Evolutionary conservation across 2,329 filamentous ascomycete genomes (phyloP).

Genomic region (Tolypocladium inflatum): DNA sequence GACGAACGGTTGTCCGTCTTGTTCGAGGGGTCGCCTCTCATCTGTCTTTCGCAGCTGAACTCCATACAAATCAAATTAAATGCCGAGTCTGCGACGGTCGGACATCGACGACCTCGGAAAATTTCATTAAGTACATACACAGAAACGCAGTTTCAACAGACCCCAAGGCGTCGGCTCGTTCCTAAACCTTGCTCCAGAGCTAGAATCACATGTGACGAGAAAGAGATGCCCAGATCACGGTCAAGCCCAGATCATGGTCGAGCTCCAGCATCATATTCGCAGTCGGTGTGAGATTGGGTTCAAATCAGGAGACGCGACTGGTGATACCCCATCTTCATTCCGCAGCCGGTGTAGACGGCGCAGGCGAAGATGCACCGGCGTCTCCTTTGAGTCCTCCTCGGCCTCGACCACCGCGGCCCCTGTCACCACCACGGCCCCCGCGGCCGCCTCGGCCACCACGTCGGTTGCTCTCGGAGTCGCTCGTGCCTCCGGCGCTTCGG

Average conservation of each 20-base stretch:
- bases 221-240: not conserved
- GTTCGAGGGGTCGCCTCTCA: not conserved
- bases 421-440: constrained; percentile 48
- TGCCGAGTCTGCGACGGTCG: constrained; percentile 17
- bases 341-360: constrained; percentile 39
- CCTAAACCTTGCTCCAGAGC: constrained; percentile 10
- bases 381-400: constrained; percentile 51
- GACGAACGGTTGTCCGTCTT: not conserved
- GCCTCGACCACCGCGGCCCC: constrained; percentile 47
- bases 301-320: not conserved
- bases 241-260: not conserved
- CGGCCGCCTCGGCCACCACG: constrained; percentile 47
- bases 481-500: constrained; percentile 72
- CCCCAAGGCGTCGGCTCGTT: constrained; percentile 5
- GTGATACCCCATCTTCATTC: constrained; percentile 7
- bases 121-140: constrained; percentile 28
- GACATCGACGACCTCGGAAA: constrained; percentile 16
- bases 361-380: constrained; percentile 43
- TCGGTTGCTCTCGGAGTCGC: constrained; percentile 52
- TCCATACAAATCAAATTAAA: constrained; percentile 22
- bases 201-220: constrained; percentile 9
- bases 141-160: constrained; percentile 5
- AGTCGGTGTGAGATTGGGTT: not conserved
- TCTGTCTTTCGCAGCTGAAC: constrained; percentile 11
- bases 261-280: not conserved